Conservation (phyloP, 164 flowering plant species). For the Saururus chinensis region DNA sequence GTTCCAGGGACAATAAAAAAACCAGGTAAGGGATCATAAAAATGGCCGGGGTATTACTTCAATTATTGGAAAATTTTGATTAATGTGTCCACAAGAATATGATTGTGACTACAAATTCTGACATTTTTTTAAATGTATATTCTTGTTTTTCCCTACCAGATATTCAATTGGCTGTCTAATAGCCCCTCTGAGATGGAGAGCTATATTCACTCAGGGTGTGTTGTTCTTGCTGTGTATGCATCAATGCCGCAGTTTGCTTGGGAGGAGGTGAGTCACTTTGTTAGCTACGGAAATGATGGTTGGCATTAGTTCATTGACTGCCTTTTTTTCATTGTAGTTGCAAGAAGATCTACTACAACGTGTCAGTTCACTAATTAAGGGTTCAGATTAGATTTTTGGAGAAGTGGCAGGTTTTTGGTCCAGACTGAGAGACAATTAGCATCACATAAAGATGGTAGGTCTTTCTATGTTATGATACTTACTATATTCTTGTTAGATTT, state of each 20-base stretch:
- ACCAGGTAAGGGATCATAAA: constrained; percentile 32
- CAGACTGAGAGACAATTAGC: constrained; percentile 52
- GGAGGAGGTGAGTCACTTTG: constrained; percentile 57
- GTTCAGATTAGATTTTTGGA: constrained; percentile 59
- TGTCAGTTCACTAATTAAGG: constrained; percentile 36
- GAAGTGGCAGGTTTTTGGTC: constrained; percentile 65
- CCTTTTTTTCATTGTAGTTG: constrained; percentile 27
- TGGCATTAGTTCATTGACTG: constrained; percentile 12
- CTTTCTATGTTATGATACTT: no score
- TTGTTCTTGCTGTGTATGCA: constrained; percentile 60
- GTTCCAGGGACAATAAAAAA: constrained; percentile 57
- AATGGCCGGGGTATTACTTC: not conserved
- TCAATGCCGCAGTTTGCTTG: constrained; percentile 64
- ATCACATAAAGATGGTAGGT: constrained; percentile 67
- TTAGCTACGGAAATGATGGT: constrained; percentile 2
- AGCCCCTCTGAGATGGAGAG: constrained; percentile 94
- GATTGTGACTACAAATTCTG: not conserved
- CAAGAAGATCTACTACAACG: constrained; percentile 48
- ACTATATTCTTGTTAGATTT: no score
- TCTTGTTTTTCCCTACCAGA: constrained; percentile 29
- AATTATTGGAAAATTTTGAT: not conserved
- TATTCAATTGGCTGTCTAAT: constrained; percentile 72
- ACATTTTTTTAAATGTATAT: not conserved
- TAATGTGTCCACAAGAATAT: not conserved
- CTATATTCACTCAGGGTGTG: constrained; percentile 91